phyloP scores from a whole-genome alignment of 139 green algal species.

The Chlorella ohadii region DNA sequence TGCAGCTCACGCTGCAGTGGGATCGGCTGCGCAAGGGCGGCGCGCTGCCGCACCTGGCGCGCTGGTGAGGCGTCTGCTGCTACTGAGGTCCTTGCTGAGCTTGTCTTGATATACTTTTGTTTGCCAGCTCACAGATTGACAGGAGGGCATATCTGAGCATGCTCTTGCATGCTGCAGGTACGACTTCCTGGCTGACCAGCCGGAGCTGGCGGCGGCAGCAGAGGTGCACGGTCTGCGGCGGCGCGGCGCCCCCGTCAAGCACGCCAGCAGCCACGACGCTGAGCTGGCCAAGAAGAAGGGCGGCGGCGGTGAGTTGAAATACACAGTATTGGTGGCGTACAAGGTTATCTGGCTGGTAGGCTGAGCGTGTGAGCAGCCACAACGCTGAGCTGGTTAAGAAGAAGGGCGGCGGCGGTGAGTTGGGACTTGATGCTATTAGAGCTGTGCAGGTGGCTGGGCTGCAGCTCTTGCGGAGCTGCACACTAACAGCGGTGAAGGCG shows the following conservation, averaged over 20 bases:
- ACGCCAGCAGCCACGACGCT: constrained; percentile 26
- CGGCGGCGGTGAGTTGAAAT: constrained; percentile 19
- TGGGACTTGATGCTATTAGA: too few relatives aligned
- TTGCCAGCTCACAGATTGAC: too few relatives aligned
- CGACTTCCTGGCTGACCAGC: constrained; percentile 57
- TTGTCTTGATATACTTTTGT: not conserved
- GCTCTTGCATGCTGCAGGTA: constrained; percentile 47
- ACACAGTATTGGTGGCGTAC: too few relatives aligned
- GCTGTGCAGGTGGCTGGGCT: too few relatives aligned
- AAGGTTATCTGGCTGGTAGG: too few relatives aligned
- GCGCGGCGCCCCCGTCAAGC: constrained; percentile 36
- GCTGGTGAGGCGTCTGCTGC: constrained; percentile 59
- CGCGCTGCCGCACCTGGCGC: constrained; percentile 73
- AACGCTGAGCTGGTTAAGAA: not conserved
- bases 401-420: too few relatives aligned
- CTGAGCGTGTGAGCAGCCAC: not conserved
- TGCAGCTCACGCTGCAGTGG: constrained; percentile 75
- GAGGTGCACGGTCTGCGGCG: constrained; percentile 50
- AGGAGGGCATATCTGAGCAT: not conserved
- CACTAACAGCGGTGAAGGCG: too few relatives aligned
- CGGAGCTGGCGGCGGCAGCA: constrained; percentile 54
- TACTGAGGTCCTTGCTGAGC: not conserved
- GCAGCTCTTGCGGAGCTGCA: too few relatives aligned
- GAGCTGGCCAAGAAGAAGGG: constrained; percentile 42
- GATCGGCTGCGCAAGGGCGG: constrained; percentile 66